Percentiles rank a stretch among this genome's conserved stretches.
phyloP scores from a whole-genome alignment of 768 basidiomycete species.

The Naganishia kalamii region DNA sequence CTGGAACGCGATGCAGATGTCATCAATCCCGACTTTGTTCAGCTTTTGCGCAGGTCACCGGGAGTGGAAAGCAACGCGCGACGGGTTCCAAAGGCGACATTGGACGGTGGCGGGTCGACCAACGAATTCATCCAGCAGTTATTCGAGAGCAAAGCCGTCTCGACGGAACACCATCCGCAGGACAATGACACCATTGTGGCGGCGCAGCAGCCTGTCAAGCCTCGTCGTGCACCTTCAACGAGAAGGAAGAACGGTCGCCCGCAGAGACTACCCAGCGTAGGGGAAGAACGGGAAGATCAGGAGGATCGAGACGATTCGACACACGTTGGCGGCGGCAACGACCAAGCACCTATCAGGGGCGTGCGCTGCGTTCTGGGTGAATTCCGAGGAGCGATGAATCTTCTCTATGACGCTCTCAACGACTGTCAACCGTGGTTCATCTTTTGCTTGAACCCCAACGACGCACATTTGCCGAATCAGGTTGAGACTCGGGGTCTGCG shows the following conservation, averaged over 20 bases:
- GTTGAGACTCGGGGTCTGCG: conserved; percentile 86
- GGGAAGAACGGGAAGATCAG: conserved; percentile 37
- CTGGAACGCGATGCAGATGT: conserved; percentile 81
- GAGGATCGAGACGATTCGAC: conserved; percentile 27
- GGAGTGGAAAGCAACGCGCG: conserved; percentile 40
- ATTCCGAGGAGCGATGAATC: conserved; percentile 76
- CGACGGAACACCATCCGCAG: conserved; percentile 82
- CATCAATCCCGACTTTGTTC: conserved; percentile 87
- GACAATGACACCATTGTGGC: conserved; percentile 94
- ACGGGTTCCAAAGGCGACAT: conserved; percentile 39
- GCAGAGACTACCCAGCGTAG: conserved; percentile 33
- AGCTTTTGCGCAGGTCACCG: conserved; percentile 63
- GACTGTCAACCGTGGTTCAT: conserved; percentile 88
- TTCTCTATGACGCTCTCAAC: conserved; percentile 75
- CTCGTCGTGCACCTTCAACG: conserved; percentile 86
- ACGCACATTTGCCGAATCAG: conserved; percentile 88
- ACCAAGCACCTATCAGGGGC: conserved; percentile 34
- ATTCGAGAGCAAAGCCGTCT: conserved; percentile 81
- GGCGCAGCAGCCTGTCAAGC: conserved; percentile 86
- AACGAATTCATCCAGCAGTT: conserved; percentile 88
- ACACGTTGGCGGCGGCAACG: conserved; percentile 34
- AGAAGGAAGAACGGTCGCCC: conserved; percentile 51
- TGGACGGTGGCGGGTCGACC: conserved; percentile 68
- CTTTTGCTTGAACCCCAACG: conserved; percentile 90
- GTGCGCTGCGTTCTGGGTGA: conserved; percentile 78